A percentile compares a stretch with the other conserved stretches of the same genome.
Conservation (phyloP, 805 yeast species). For the Wickerhamiella azyma region DNA sequence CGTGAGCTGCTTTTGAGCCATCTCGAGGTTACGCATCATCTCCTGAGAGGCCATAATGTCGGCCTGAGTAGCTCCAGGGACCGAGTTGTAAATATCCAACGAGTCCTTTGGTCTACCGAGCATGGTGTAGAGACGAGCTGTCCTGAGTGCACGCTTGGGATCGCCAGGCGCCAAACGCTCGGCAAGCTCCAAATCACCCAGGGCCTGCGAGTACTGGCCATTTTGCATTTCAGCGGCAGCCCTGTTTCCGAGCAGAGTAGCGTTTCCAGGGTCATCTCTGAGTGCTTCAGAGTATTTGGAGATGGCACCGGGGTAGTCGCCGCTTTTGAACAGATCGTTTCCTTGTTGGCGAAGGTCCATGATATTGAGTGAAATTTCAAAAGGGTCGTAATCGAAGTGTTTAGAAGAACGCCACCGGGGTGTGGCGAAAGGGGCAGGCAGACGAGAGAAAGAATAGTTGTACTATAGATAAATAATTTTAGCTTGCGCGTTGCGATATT, state of each 20-base stretch:
- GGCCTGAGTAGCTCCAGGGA: conserved; percentile 16
- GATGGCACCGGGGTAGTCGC: conserved; percentile 24
- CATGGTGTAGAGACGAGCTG: conserved; percentile 25
- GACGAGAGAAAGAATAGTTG: too few relatives aligned
- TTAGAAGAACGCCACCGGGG: too few relatives aligned
- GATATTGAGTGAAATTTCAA: not conserved
- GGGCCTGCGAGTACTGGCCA: conserved; percentile 24
- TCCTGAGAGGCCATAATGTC: conserved; percentile 24
- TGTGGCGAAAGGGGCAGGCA: too few relatives aligned
- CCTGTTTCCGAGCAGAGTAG: conserved; percentile 29
- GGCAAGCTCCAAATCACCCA: conserved; percentile 25
- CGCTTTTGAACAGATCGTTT: conserved; percentile 27
- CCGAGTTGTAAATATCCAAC: conserved; percentile 18
- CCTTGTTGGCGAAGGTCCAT: conserved; percentile 25
- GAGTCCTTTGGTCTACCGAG: conserved; percentile 28
- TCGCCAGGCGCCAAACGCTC: conserved; percentile 22
- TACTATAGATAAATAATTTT: too few relatives aligned
- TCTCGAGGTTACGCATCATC: conserved; percentile 26
- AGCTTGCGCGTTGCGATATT: too few relatives aligned
- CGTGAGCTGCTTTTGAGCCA: conserved; percentile 23
- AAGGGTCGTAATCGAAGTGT: too few relatives aligned
- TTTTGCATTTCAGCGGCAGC: conserved; percentile 28
- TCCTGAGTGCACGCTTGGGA: conserved; percentile 25
- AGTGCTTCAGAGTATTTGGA: conserved; percentile 26
- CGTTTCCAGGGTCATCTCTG: conserved; percentile 25